Conservation (phyloP, 805 yeast genomes). For the Torulaspora franciscae region DNA sequence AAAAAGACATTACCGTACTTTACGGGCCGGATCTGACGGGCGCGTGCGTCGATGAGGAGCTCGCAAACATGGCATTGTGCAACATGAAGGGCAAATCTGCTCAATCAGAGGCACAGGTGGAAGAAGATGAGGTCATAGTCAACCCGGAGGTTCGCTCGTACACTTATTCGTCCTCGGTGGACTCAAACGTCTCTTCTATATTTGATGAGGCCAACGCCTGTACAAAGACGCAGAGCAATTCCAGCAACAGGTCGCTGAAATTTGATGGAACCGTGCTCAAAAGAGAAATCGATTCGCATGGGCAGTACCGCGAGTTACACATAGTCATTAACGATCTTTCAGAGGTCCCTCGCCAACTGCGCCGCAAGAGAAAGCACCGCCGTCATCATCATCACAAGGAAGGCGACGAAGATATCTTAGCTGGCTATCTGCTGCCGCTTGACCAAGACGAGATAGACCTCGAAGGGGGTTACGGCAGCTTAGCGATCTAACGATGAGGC, state of each 20-base stretch:
- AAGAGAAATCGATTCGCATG: conserved; percentile 27
- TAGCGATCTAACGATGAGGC: neutral
- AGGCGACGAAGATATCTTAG: neutral
- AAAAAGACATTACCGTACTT: conserved; percentile 89
- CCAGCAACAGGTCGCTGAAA: conserved; percentile 18
- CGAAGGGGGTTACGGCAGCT: conserved; percentile 1
- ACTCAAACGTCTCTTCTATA: conserved; percentile 28
- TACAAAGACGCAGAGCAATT: conserved; percentile 7
- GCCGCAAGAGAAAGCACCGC: conserved; percentile 3
- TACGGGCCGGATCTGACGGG: conserved; percentile 65
- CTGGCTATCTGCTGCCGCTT: neutral
- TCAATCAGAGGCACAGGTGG: neutral
- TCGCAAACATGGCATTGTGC: neutral
- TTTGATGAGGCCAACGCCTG: conserved; percentile 19
- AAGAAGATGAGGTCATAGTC: conserved; percentile 5
- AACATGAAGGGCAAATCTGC: neutral
- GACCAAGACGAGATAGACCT: conserved; percentile 2
- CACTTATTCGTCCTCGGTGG: conserved; percentile 22
- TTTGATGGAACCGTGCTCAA: conserved; percentile 26
- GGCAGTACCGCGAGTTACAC: conserved; percentile 20
- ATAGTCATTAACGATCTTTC: conserved; percentile 24
- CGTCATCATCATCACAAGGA: conserved; percentile 6
- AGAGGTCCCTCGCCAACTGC: conserved; percentile 4
- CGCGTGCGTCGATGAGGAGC: neutral
- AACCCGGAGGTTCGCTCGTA: conserved; percentile 4